Conservation (phyloP, 306 rosid species). For the Sicyos edulis region DNA sequence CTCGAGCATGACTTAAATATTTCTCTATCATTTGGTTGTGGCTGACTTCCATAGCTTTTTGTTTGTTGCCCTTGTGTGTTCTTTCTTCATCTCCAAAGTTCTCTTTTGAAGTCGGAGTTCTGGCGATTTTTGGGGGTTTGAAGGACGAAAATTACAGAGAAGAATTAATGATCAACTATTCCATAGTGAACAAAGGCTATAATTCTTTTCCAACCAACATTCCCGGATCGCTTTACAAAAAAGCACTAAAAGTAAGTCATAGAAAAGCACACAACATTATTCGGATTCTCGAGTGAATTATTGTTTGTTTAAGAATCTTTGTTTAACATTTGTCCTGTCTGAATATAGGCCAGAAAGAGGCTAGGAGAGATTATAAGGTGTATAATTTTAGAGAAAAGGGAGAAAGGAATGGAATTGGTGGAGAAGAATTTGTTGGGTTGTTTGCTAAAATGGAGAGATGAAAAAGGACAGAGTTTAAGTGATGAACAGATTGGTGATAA, state of each 20-base stretch:
- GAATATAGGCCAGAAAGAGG: conserved; percentile 57
- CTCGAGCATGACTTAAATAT: no score
- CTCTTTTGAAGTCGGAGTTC: conserved; percentile 78
- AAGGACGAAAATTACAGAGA: conserved; percentile 51
- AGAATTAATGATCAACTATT: conserved; percentile 55
- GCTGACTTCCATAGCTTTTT: conserved; percentile 2
- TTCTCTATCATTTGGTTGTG: not conserved
- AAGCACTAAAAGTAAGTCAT: conserved; percentile 52
- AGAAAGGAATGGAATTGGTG: conserved; percentile 43
- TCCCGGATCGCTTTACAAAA: conserved; percentile 65
- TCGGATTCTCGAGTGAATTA: not conserved
- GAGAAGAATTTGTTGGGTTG: conserved; percentile 61
- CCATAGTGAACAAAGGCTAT: conserved; percentile 61
- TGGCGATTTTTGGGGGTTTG: conserved; percentile 54
- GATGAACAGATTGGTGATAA: conserved; percentile 78
- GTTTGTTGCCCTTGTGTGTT: conserved; percentile 4
- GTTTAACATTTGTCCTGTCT: not conserved
- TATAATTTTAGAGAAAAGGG: conserved; percentile 58
- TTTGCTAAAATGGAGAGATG: conserved; percentile 51
- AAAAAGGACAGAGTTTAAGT: conserved; percentile 41
- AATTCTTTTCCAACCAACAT: conserved; percentile 66
- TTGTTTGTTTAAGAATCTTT: not conserved
- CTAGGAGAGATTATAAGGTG: conserved; percentile 49
- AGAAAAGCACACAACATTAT: not conserved
- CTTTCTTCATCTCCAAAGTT: conserved; percentile 36